These are phyloP conservation scores for Pyrenopolyporus hunteri DNA, from an alignment of 495 filamentous ascomycete species.

Conservation along the genomic window DNA sequence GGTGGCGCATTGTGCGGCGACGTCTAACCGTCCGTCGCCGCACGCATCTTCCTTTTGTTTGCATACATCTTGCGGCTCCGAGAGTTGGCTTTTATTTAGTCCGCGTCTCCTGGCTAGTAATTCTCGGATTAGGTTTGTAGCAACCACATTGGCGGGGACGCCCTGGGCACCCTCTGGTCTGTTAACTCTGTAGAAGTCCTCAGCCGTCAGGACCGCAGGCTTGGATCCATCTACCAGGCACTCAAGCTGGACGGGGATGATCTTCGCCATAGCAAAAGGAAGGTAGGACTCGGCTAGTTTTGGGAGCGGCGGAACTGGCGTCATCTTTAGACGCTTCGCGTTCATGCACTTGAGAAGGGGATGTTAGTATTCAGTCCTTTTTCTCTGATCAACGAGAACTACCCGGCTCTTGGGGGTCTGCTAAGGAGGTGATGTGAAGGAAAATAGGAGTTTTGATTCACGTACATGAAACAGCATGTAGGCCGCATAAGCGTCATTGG, in stretches of 20 bases:
- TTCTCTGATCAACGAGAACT: no score
- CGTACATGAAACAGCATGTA: slow-evolving; percentile 66
- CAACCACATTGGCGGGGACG: background rate
- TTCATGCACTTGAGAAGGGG: no score
- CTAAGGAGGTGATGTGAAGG: no score
- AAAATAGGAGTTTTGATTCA: no score
- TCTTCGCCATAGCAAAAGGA: background rate
- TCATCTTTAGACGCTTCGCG: slow-evolving; percentile 59
- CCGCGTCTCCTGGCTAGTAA: background rate
- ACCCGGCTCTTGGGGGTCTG: no score
- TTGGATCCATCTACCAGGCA: background rate
- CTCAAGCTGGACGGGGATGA: slow-evolving; percentile 12
- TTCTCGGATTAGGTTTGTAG: background rate
- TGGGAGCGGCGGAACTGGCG: slow-evolving; percentile 68
- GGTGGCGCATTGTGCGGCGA: background rate
- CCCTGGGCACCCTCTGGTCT: no score
- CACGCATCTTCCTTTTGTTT: background rate
- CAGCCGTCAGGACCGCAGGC: background rate
- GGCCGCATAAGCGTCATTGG: slow-evolving; percentile 72
- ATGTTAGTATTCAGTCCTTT: no score
- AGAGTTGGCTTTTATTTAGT: slow-evolving; percentile 1
- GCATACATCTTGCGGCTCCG: background rate
- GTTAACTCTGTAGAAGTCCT: slow-evolving; percentile 14
- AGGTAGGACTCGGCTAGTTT: slow-evolving; percentile 59
- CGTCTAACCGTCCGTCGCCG: slow-evolving; percentile 14